Conservation (phyloP, 2,329 filamentous ascomycete genomes). For the Drechslerella stenobrocha region DNA sequence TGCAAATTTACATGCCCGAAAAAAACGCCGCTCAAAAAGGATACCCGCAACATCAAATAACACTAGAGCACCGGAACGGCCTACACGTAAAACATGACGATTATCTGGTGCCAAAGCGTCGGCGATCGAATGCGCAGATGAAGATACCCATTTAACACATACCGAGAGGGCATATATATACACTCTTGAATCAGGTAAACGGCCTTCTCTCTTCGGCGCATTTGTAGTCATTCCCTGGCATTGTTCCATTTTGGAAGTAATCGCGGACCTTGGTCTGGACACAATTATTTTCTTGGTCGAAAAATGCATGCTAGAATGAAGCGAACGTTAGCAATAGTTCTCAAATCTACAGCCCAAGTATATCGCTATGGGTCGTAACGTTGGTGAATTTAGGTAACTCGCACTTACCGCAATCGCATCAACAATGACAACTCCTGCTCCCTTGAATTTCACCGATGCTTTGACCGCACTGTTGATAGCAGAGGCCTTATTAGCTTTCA, state of each 20-base stretch:
- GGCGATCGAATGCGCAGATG: no score
- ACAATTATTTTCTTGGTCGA: slow-evolving; percentile 9
- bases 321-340: not conserved
- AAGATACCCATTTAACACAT: no score
- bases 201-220: slow-evolving; percentile 16
- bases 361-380: no score
- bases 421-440: slow-evolving; percentile 5
- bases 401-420: slow-evolving; percentile 28
- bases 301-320: slow-evolving; percentile 11
- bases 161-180: no score
- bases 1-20: no score
- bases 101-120: no score
- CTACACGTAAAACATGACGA: no score
- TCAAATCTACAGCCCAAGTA: not conserved
- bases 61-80: no score
- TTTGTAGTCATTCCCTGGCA: slow-evolving; percentile 12
- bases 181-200: slow-evolving; percentile 6
- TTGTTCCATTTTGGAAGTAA: slow-evolving; percentile 23
- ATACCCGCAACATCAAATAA: no score
- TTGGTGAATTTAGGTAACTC: not conserved
- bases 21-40: no score
- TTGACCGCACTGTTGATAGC: slow-evolving; percentile 22
- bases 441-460: slow-evolving; percentile 20
- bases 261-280: not conserved
- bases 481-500: no score